A percentile compares a stretch with the other conserved stretches of the same genome.
Evolutionary conservation across 2,329 filamentous ascomycete species (phyloP).

Genomic region (Gremmenia infestans): DNA sequence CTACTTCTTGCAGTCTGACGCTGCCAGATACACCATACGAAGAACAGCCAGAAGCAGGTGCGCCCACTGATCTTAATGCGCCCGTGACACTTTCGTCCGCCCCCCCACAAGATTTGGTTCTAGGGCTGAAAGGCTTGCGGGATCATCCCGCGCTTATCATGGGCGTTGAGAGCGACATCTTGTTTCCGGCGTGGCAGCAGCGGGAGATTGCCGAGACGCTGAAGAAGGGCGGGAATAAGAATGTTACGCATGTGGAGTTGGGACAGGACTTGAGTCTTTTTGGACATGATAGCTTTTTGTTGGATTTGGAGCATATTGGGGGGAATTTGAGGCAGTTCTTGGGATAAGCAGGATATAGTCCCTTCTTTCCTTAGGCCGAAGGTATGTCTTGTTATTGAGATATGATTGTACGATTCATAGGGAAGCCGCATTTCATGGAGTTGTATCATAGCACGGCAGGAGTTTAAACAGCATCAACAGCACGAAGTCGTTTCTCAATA

Average conservation of each 20-base stretch:
- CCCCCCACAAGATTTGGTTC: conserved; percentile 75
- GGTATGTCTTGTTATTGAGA: background rate
- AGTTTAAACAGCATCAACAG: background rate
- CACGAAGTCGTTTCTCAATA: too few species aligned
- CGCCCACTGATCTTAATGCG: conserved; percentile 31
- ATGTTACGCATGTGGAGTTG: conserved; percentile 82
- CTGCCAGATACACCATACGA: conserved; percentile 80
- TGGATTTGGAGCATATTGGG: conserved; percentile 89
- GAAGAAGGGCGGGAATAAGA: conserved; percentile 68
- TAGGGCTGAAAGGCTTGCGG: conserved; percentile 65
- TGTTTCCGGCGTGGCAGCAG: conserved; percentile 98
- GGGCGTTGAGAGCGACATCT: conserved; percentile 90
- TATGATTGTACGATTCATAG: background rate
- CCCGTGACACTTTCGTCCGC: conserved; percentile 38
- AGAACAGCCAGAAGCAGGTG: conserved; percentile 60
- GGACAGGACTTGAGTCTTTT: conserved; percentile 93
- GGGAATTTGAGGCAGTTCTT: conserved; percentile 78
- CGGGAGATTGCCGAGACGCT: conserved; percentile 86
- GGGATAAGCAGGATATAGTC: conserved; percentile 37
- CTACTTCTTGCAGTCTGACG: conserved; percentile 67
- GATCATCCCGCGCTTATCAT: conserved; percentile 82
- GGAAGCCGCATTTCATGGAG: background rate
- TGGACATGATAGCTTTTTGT: conserved; percentile 91
- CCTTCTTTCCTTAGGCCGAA: background rate
- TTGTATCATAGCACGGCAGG: background rate